Base-by-base conservation (phyloP, 441 rosid genomes). In the Croton laevigatus region DNA sequence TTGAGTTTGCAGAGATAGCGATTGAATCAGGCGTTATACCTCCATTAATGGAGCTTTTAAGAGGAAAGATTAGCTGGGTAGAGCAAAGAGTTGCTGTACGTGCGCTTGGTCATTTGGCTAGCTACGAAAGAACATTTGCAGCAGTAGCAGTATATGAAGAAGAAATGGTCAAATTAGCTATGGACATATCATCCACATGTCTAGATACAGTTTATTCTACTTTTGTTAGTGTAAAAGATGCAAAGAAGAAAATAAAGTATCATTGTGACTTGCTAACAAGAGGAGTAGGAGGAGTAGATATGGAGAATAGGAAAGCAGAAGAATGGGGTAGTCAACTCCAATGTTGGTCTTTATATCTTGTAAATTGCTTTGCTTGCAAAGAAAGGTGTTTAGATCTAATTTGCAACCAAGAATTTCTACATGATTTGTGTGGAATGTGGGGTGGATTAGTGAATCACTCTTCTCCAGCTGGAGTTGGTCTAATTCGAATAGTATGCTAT, bases 31-130 rank as follows among this genome's bases (percentile, higher is more conserved):
- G 88, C 32, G 87, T 81, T 5, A 76, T 93, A 54, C 78, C 70
- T 72, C 83, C 89, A 52, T 68, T 93, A 70, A 75, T 93, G 81
- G 96, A 88, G 85, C 90, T 93, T 78, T 66, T 93, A 70, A 87
- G 88, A 78, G 97, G 97, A 14, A 86, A 79, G 59, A 81, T 91
- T 69, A 88, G 91, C 69, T 93, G 97, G 97, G 92, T 88, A 53
- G 97, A 93, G 85, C 97, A 89, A 72, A 45, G 94, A 76, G 97
- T 88, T 4, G 97, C 95, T 9, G 96, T 92, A 68, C 77, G 92
- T 34, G 91, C 91, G 38, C 84, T 89, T 22, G 90, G 91, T 34
- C 92, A 91, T 54, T 63, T 93, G 54, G 94, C 89, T 2, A 87
- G 92, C 78, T 85, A 91, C 70, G 84, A 78, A 16, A 80, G 54